Base-by-base conservation (phyloP, 768 basidiomycete species). In the Phaeotremella skinneri region DNA sequence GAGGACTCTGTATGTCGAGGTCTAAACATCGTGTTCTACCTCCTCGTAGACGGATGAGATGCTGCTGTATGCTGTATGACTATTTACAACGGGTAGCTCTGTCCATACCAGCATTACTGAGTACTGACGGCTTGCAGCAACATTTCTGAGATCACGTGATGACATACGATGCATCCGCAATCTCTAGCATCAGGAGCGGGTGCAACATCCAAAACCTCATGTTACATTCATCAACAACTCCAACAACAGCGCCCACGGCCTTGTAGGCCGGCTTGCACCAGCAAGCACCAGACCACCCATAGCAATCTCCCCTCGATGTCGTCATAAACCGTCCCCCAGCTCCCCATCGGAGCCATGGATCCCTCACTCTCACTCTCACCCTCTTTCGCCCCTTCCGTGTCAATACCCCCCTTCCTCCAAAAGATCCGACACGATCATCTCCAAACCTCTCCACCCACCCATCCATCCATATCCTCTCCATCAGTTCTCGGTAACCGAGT, bases 1-100 rank as follows among this genome's bases (percentile, higher is more conserved):
- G 52, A 16, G 45, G 52, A 31, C n/a, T 49, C 41, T 9, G 32
- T 27, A 23, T 54, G 55, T 32, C 63, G 54, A n/a, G 63, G 59
- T 47, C 59, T 53, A 52, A 64, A 64, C 63, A 64, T 64, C 30
- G 25, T 31, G 9, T 2, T 54, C 16, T 43, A 32, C 11, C 11
- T 30, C 21, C 20, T 30, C 7, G 7, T 4, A 4, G 4, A 16
- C 14, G 7, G 49, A 52, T 25, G 43, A 45, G 43, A 45, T 45
- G 43, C 43, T n/a, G n/a, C 25, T 52, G 51, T 13, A 52, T 4
- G 5, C 23, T 54, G 34, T 20, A 41, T 14, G n/a, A n/a, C n/a
- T n/a, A n/a, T n/a, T n/a, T n/a, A n/a, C n/a, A n/a, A n/a, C n/a
- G n/a, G n/a, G n/a, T n/a, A n/a, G n/a, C n/a, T n/a, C n/a, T n/a